phyloP scores from a whole-genome alignment of 2,329 filamentous ascomycete species.

The Aspergillus aculeatus region DNA sequence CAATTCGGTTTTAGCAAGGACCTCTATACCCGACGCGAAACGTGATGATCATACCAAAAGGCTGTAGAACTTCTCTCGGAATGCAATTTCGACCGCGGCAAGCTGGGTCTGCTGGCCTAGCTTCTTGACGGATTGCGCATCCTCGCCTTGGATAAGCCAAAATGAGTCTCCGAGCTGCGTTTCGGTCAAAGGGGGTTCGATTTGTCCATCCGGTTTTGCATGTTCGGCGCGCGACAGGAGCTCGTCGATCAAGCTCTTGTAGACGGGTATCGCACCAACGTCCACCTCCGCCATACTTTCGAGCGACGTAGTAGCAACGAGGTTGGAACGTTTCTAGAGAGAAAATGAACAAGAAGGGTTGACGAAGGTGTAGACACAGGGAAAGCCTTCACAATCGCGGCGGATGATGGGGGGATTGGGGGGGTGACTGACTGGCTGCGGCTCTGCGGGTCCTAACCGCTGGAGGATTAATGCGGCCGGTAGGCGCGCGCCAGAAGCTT shows the following conservation, averaged over 20 bases:
- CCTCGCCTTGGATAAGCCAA: slow-evolving; percentile 38
- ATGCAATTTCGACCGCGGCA: slow-evolving; percentile 78
- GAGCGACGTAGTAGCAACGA: slow-evolving; percentile 4
- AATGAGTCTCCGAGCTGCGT: slow-evolving; percentile 51
- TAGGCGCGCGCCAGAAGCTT: slow-evolving; percentile 35
- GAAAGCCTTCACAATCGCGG: background rate
- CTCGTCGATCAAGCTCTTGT: slow-evolving; percentile 55
- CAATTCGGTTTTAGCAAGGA: slow-evolving; percentile 15
- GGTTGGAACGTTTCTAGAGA: slow-evolving; percentile 7
- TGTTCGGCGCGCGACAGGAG: slow-evolving; percentile 60
- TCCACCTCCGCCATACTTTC: slow-evolving; percentile 36
- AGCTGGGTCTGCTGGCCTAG: slow-evolving; percentile 57
- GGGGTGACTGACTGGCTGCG: slow-evolving; percentile 18
- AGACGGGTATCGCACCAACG: slow-evolving; percentile 40
- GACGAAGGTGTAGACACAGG: background rate
- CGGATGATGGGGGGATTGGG: background rate
- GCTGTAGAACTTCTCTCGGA: slow-evolving; percentile 74
- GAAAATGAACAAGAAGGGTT: slow-evolving; percentile 3
- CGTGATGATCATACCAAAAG: slow-evolving; percentile 62
- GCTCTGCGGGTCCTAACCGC: slow-evolving; percentile 32
- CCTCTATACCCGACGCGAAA: background rate
- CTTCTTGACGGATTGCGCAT: slow-evolving; percentile 27
- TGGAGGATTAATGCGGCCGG: slow-evolving; percentile 13
- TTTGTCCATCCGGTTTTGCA: slow-evolving; percentile 58
- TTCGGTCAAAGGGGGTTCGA: slow-evolving; percentile 75